Base-by-base conservation (phyloP, 2,329 filamentous ascomycete species). In the Aspergillus calidoustus region DNA sequence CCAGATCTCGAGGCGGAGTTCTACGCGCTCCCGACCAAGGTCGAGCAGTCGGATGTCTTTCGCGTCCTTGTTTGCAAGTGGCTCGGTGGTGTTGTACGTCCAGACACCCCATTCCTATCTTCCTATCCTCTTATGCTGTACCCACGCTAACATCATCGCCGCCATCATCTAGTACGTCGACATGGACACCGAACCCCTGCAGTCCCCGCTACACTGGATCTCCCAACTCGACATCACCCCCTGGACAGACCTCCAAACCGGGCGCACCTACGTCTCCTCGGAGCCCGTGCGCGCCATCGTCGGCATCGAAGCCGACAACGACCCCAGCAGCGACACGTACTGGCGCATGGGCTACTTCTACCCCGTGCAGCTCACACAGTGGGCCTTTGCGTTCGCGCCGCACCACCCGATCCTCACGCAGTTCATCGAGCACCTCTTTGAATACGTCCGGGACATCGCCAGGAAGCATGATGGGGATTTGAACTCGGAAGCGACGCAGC, bases 281-380 rank as follows among this genome's bases (percentile, higher is more conserved):
- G 55, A 59, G 7, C 63, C 65, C 1, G 68, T 73, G 19, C 48
- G 64, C 4, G 68, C 68, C 9, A 68, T 76, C 46, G 67, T 75
- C 38, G 73, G 74, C 23, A 64, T 76, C 17, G 74, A 76, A 67
- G 72, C 71, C 4, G 74, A 76, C 54, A 72, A 65, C 46, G 54
- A 63, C 19, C 68, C 71, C 1, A 59, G 69, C 13, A 66, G 52
- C 41, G 67, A 74, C 52, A 44, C 56, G 6, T 74, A 74, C 59
- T 76, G 74, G 74, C 72, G 73, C n/a, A 70, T 72, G 69, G 74
- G 74, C 31, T 76, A 76, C 62, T 63, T 67, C 22, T 70, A 71
- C 54, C 71, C 74, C 3, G 60, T 75, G 17, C 73, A 76, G 54
- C 61, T 75, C 7, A 75, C 73, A 0, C 73, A 75, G 34, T 76